Evolutionary conservation across 345 rosid species (phyloP).

Genomic region (Crucihimalaya himalaica): DNA sequence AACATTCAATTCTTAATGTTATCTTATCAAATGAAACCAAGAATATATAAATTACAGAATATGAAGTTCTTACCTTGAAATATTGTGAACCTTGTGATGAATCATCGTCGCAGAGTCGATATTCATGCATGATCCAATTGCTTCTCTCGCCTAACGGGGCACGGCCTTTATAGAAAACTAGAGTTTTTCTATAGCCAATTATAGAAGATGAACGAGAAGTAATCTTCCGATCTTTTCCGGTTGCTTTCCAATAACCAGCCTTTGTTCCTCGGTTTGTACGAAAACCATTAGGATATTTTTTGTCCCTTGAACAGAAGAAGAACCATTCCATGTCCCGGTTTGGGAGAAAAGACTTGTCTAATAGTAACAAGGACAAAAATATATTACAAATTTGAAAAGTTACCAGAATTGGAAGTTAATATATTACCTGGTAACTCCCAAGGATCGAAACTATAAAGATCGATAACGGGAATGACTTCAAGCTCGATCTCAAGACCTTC

Average conservation of each 20-base stretch:
- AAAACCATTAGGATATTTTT: conserved; percentile 84
- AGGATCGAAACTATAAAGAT: conserved; percentile 73
- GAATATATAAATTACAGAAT: neutral
- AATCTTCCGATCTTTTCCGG: conserved; percentile 79
- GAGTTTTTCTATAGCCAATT: conserved; percentile 69
- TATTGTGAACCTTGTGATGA: conserved; percentile 50
- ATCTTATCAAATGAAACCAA: neutral
- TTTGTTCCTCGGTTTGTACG: conserved; percentile 86
- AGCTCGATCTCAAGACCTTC: conserved; percentile 63
- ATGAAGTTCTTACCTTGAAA: conserved; percentile 48
- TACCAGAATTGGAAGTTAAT: neutral
- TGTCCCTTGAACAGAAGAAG: conserved; percentile 87
- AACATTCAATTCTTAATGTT: neutral
- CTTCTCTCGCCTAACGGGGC: conserved; percentile 83
- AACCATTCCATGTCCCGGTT: conserved; percentile 88
- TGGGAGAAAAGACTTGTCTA: conserved; percentile 87
- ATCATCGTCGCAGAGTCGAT: conserved; percentile 64
- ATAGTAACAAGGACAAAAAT: neutral
- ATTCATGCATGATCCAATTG: conserved; percentile 88
- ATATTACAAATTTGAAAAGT: neutral
- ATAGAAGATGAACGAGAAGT: conserved; percentile 55
- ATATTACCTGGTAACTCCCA: conserved; percentile 75
- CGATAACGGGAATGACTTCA: conserved; percentile 68
- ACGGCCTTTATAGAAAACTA: conserved; percentile 80
- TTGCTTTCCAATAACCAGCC: conserved; percentile 95